These are phyloP conservation scores for Guadua angustifolia DNA, from an alignment of 176 grass and related monocot species.

Conservation along the genomic window DNA sequence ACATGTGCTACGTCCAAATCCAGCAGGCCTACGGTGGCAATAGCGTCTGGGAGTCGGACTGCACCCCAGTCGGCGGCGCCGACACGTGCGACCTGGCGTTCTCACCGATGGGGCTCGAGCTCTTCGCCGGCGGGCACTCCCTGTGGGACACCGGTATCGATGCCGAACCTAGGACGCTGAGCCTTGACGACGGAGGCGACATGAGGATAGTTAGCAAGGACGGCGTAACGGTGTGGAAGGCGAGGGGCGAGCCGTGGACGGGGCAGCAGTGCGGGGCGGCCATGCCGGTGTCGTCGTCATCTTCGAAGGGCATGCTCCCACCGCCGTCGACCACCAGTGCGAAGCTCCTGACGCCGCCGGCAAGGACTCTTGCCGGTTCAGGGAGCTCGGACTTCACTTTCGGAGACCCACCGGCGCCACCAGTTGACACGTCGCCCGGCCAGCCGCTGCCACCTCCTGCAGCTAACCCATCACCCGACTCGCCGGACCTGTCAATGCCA, in stretches of 20 bases:
- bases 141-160: conserved; percentile 56
- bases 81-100: conserved; percentile 58
- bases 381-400: conserved; percentile 37
- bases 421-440: background rate
- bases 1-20: conserved; percentile 56
- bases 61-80: conserved; percentile 45
- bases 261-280: conserved; percentile 49
- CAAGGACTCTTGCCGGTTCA: conserved; percentile 17
- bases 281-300: conserved; percentile 19
- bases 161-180: conserved; percentile 40
- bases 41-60: conserved; percentile 60
- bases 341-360: conserved; percentile 44
- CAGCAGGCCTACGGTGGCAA: conserved; percentile 10
- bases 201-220: conserved; percentile 50
- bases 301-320: background rate
- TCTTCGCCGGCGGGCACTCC: conserved; percentile 59
- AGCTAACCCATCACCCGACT: background rate
- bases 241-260: conserved; percentile 49
- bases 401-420: conserved; percentile 34
- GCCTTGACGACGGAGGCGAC: conserved; percentile 54
- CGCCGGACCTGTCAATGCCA: conserved; percentile 19
- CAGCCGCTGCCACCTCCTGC: background rate
- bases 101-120: conserved; percentile 56
- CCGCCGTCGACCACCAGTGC: background rate
- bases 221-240: conserved; percentile 50